Percentiles rank a stretch among this genome's conserved stretches.
Conservation (phyloP, 305 asterid species). For the Stenogyne calaminthoides region DNA sequence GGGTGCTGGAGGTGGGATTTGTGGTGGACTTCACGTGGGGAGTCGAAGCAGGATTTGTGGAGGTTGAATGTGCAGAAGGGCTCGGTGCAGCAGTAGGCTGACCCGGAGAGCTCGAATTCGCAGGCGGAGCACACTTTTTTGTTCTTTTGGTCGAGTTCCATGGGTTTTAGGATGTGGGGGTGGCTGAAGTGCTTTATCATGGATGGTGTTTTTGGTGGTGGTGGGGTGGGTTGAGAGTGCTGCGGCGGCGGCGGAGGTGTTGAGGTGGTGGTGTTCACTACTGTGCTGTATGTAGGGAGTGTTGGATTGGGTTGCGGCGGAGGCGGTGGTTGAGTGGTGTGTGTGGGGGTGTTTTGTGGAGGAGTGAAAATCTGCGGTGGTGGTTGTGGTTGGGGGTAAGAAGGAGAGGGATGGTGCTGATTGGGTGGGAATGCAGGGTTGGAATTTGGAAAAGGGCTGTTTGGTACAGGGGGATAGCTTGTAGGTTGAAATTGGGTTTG, state of each 20-base stretch:
- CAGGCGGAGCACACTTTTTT: conserved; percentile 57
- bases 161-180: conserved; percentile 42
- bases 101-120: conserved; percentile 42
- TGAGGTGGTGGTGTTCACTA: conserved; percentile 18
- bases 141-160: conserved; percentile 35
- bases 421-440: conserved; percentile 6
- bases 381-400: conserved; percentile 13
- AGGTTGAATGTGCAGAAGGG: conserved; percentile 58
- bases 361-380: conserved; percentile 18
- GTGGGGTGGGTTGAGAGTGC: not conserved
- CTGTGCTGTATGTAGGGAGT: conserved; percentile 27
- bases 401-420: not conserved
- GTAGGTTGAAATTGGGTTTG: conserved; percentile 25
- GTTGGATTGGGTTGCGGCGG: conserved; percentile 24
- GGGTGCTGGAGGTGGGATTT: conserved; percentile 66
- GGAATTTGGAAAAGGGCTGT: conserved; percentile 30
- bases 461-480: conserved; percentile 31
- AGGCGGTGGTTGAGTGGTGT: not conserved
- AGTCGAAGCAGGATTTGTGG: conserved; percentile 66
- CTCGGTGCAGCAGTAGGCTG: conserved; percentile 52
- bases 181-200: conserved; percentile 66
- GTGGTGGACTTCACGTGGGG: conserved; percentile 50
- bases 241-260: conserved; percentile 21
- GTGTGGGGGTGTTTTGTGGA: not conserved
- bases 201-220: conserved; percentile 25